These are phyloP conservation scores for Coemansia sp. DNA, from an alignment of 192 early-diverging fungal genomes.

Conservation along the genomic window DNA sequence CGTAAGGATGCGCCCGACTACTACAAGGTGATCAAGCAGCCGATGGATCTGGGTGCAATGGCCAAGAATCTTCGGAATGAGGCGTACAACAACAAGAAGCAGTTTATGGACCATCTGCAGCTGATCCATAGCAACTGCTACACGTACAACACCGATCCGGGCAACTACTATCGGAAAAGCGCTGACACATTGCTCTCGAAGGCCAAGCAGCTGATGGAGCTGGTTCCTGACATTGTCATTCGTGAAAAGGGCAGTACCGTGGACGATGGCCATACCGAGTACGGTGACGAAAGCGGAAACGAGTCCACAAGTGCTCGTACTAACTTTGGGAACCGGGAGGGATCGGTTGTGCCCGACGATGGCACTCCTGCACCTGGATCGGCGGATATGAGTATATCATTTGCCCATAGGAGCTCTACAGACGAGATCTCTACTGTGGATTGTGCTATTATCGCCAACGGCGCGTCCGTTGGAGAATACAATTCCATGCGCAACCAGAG, in stretches of 20 bases:
- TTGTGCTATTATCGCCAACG: conserved; percentile 1
- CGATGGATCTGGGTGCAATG: conserved; percentile 95
- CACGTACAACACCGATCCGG: conserved; percentile 84
- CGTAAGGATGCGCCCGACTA: conserved; percentile 93
- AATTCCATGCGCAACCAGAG: conserved; percentile 46
- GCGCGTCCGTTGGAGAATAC: conserved; percentile 7
- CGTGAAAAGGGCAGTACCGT: conserved; percentile 59
- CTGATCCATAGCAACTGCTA: conserved; percentile 94
- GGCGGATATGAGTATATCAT: conserved; percentile 8
- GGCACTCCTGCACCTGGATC: conserved; percentile 21
- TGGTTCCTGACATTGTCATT: conserved; percentile 82
- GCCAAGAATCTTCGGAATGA: conserved; percentile 80
- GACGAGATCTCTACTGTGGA: conserved; percentile 10
- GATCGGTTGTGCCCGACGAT: conserved; percentile 31
- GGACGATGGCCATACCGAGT: conserved; percentile 61
- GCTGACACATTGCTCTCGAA: conserved; percentile 79
- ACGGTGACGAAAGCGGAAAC: conserved; percentile 61
- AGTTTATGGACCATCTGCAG: conserved; percentile 85
- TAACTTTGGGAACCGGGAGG: conserved; percentile 26
- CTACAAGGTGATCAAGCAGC: conserved; percentile 86
- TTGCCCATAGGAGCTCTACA: conserved; percentile 4
- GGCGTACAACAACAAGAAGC: conserved; percentile 82
- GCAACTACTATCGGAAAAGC: conserved; percentile 85
- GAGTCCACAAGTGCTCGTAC: conserved; percentile 41
- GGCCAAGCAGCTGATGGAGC: conserved; percentile 70